These are phyloP conservation scores for Cyberlindnera saturnus DNA, from an alignment of 805 yeast species.

Conservation along the genomic window DNA sequence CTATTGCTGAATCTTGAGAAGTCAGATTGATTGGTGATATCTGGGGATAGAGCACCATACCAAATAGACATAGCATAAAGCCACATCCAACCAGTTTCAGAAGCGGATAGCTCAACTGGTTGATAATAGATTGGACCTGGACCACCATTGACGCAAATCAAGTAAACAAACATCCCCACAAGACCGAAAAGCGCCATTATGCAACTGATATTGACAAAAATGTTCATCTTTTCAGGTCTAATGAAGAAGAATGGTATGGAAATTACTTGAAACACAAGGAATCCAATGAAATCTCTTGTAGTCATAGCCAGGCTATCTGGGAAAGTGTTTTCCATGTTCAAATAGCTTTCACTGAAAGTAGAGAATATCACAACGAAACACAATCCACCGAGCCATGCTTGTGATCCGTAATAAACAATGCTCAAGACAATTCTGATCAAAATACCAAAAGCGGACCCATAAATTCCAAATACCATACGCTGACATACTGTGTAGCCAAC, in stretches of 20 bases:
- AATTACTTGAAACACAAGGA: conserved; percentile 38
- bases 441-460: conserved; percentile 35
- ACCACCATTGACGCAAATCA: conserved; percentile 28
- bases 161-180: conserved; percentile 33
- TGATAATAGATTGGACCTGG: conserved; percentile 29
- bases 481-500: conserved; percentile 33
- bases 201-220: conserved; percentile 30
- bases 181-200: conserved; percentile 33
- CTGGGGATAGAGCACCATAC: conserved; percentile 35
- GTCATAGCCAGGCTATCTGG: conserved; percentile 34
- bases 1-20: conserved; percentile 33
- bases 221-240: conserved; percentile 39
- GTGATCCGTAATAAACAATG: conserved; percentile 37
- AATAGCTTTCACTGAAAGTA: conserved; percentile 29
- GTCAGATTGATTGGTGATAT: conserved; percentile 35
- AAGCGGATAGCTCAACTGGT: conserved; percentile 18
- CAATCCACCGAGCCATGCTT: conserved; percentile 38
- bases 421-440: conserved; percentile 33
- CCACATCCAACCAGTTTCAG: conserved; percentile 35
- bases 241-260: conserved; percentile 34
- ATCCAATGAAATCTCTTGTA: conserved; percentile 36
- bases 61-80: conserved; percentile 33
- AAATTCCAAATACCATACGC: conserved; percentile 34
- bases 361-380: conserved; percentile 32
- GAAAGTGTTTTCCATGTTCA: conserved; percentile 32